phyloP scores from a whole-genome alignment of 352 stramenopile genomes.

The Globisporangium rhizosaccharum region DNA sequence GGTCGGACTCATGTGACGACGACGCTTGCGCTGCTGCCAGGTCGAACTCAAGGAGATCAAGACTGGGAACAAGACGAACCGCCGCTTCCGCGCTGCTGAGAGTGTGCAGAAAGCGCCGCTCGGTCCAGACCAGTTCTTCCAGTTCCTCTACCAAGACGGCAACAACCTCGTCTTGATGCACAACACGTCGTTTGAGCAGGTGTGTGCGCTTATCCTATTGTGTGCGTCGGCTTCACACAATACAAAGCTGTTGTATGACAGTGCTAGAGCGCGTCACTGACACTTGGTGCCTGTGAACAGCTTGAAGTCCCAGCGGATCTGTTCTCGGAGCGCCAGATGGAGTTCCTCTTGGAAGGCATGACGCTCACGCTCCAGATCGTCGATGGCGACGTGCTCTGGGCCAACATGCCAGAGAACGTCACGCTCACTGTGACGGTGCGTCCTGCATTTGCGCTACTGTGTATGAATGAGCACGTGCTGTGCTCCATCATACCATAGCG shows the following conservation, averaged over 20 bases:
- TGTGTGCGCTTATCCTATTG: slow-evolving; percentile 11
- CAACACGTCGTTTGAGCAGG: slow-evolving; percentile 76
- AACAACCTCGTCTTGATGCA: slow-evolving; percentile 83
- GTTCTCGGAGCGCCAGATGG: slow-evolving; percentile 67
- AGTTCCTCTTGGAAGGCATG: slow-evolving; percentile 77
- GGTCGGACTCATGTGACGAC: background rate
- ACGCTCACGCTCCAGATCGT: slow-evolving; percentile 81
- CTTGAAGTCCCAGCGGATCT: slow-evolving; percentile 67
- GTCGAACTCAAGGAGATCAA: slow-evolving; percentile 85
- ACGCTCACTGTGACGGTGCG: slow-evolving; percentile 62
- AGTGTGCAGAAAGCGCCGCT: slow-evolving; percentile 74
- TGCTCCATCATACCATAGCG: no score
- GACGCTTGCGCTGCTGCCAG: slow-evolving; percentile 15
- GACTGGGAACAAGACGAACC: slow-evolving; percentile 79
- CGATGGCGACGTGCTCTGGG: slow-evolving; percentile 78
- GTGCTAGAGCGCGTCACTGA: background rate
- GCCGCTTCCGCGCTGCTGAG: slow-evolving; percentile 77
- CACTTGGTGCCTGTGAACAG: slow-evolving; percentile 17
- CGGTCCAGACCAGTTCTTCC: slow-evolving; percentile 64
- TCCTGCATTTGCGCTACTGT: background rate
- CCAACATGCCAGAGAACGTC: slow-evolving; percentile 82
- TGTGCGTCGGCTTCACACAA: background rate
- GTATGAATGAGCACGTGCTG: background rate
- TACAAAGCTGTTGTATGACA: background rate
- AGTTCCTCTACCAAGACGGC: slow-evolving; percentile 81